Base-by-base conservation (phyloP, 768 basidiomycete genomes). In the Mycena floridula region DNA sequence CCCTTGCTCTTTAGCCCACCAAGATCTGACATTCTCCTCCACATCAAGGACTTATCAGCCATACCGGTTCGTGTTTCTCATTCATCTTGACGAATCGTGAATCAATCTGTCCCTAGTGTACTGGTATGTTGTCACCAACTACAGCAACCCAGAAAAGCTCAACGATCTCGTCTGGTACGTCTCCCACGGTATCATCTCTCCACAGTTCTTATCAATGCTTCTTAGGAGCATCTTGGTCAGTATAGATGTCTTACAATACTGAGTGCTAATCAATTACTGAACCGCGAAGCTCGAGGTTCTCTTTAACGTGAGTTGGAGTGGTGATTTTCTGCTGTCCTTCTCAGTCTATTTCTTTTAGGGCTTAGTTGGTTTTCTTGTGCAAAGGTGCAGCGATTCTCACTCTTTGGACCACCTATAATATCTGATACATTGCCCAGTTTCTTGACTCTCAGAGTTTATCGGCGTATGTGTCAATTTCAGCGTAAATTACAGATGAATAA, bases 1-100 rank as follows among this genome's bases (percentile, higher is more conserved):
- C n/a, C n/a, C n/a, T n/a, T n/a, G n/a, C n/a, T n/a, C n/a, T n/a
- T n/a, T n/a, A n/a, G n/a, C n/a, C n/a, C n/a, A n/a, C n/a, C n/a
- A n/a, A n/a, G n/a, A n/a, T n/a, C n/a, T n/a, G n/a, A n/a, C n/a
- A n/a, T n/a, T n/a, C n/a, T n/a, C n/a, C n/a, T n/a, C n/a, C n/a
- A 4, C 76, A 80, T 48, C 79, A 81, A 55, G 62, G 58, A 16
- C 53, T 81, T 15, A 76, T 81, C 25, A 73, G 75, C 4, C 78
- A 82, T 51, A 69, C 70, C 5, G 65, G 79, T 67, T 37, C 51
- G 67, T n/a, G n/a, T n/a, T n/a, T n/a, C n/a, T n/a, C n/a, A n/a
- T n/a, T n/a, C n/a, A n/a, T n/a, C n/a, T n/a, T n/a, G n/a, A n/a
- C n/a, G n/a, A n/a, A n/a, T n/a, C n/a, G n/a, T n/a, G n/a, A n/a